Evolutionary conservation across 2,329 filamentous ascomycete genomes (phyloP).

Genomic region (Penicillium janthinellum): DNA sequence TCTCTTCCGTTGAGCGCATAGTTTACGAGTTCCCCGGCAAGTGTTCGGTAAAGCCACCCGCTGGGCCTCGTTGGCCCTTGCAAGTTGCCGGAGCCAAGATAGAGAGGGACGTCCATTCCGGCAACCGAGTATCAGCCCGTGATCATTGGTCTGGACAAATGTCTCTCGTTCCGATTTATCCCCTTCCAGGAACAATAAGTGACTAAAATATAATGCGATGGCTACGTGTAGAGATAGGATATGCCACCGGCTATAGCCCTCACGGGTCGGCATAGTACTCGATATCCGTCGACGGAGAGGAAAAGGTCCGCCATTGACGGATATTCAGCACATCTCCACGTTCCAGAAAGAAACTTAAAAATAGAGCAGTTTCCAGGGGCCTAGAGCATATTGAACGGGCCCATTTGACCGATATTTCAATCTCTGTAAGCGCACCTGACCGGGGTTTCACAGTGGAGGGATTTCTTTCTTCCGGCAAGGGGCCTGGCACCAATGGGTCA

Average conservation of each 20-base stretch:
- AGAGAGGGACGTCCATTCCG: background rate
- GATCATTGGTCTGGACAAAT: background rate
- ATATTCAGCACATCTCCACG: too few relatives aligned
- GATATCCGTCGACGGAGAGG: background rate
- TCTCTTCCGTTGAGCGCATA: background rate
- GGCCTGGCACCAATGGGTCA: background rate
- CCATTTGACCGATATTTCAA: background rate
- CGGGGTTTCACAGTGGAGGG: background rate
- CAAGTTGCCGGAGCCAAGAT: background rate
- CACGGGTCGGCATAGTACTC: background rate
- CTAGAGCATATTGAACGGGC: background rate
- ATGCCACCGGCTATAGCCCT: background rate
- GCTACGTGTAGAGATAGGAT: background rate
- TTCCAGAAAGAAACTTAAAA: background rate
- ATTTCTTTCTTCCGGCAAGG: constrained; percentile 3
- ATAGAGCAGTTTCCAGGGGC: background rate
- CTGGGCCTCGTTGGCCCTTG: background rate
- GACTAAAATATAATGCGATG: background rate
- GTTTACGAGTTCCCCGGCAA: background rate
- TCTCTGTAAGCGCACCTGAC: background rate
- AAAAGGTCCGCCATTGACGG: background rate
- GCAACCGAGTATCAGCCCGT: background rate
- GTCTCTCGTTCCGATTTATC: background rate
- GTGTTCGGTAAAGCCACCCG: background rate
- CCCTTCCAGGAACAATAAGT: background rate